Evolutionary conservation across 1,139 yeast species (phyloP), one percentile per base, ranked within the genome.

Genomic region (Pichiaceae sp.): DNA sequence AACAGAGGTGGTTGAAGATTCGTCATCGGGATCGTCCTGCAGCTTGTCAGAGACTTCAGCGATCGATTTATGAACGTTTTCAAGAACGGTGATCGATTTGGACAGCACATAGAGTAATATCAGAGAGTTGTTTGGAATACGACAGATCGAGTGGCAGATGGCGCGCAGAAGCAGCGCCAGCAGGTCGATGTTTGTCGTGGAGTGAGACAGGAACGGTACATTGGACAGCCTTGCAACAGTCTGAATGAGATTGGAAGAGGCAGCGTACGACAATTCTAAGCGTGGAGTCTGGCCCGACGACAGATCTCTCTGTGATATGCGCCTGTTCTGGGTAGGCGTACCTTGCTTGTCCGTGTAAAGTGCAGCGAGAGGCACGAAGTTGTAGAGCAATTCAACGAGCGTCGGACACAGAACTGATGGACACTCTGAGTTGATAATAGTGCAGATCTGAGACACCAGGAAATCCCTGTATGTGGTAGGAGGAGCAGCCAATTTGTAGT

Each of bases 391-490:
- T 49, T 79, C 83, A 32, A 71, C 68, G 32, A 75, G 54, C 3
- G 75, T 69, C 1, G 75, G 68, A 2, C 67, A 55, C 8, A 70
- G 52, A 2, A 60, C 37, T 27, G 51, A 50, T 15, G 59, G 60
- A 38, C 63, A 57, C 37, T 64, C 66, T 5, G 54, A 43, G 7
- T 52, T 42, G 6, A 70, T 49, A 19, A 68, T 45, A 26, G 60
- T 61, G 37, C 77, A 68, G 4, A 75, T 52, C 35, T 78, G 82
- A 9, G 70, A 62, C 0, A 79, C 63, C 4, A 76, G 38, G 42
- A 78, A 78, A 55, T 82, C 93, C 43, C 91, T 57, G 34, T 74
- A 70, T 0, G 85, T 76, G 11, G 59, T 52, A 1, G 65, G 57
- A 21, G 56, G 45, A 4, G 59, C 50, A 11, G 54, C 33, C n/a